Evolutionary conservation across 202 grass and related monocot genomes (phyloP).

Genomic region (Cymbopogon flexuosus): DNA sequence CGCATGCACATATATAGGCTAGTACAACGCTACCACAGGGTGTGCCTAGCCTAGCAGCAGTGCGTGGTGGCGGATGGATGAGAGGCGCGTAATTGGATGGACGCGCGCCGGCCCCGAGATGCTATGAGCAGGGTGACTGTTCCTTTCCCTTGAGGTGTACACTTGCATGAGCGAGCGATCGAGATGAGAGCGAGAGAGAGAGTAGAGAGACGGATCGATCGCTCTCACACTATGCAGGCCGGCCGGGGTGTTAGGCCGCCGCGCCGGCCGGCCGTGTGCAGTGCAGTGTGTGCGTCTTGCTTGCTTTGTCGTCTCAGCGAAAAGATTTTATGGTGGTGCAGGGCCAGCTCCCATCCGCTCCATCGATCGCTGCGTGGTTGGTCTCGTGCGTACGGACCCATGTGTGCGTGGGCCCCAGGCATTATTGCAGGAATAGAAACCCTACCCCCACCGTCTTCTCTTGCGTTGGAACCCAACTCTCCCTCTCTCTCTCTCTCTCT

Average conservation of each 20-base stretch:
- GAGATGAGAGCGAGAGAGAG: neutral
- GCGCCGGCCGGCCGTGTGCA: neutral
- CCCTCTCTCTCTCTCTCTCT: neutral
- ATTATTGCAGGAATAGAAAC: constrained; percentile 97
- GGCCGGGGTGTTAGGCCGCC: neutral
- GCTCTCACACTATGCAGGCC: neutral
- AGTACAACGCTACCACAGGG: neutral
- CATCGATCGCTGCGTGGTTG: constrained; percentile 33
- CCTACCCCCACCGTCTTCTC: constrained; percentile 59
- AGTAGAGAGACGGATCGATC: neutral
- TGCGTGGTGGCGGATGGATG: neutral
- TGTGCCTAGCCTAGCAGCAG: neutral
- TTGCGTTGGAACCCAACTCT: constrained; percentile 12
- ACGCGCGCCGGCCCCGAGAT: constrained; percentile 1
- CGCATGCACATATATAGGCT: neutral
- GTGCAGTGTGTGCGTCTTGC: neutral
- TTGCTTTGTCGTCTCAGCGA: constrained; percentile 7
- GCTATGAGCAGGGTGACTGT: constrained; percentile 22
- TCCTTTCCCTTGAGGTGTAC: constrained; percentile 2
- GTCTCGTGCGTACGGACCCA: constrained; percentile 58
- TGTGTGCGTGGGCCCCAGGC: constrained; percentile 48
- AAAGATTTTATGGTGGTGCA: constrained; percentile 36
- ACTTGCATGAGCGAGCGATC: neutral
- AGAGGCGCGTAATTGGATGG: constrained; percentile 8
- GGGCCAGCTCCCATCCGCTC: constrained; percentile 10